These are phyloP conservation scores for Penicillium coprophilum DNA, from an alignment of 495 filamentous ascomycete genomes.

Conservation along the genomic window DNA sequence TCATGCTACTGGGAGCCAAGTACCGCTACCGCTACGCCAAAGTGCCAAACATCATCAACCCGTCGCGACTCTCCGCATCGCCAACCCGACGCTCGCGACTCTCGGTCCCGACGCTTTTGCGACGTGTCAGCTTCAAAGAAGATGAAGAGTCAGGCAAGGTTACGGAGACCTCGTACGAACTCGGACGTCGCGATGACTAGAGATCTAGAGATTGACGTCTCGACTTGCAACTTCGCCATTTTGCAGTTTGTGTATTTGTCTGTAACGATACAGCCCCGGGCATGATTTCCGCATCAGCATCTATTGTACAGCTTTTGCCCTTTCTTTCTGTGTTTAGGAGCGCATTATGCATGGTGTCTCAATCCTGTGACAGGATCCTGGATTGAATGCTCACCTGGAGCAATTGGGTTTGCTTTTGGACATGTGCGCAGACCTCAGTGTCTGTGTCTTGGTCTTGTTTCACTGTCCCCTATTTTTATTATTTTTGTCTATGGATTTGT, in stretches of 20 bases:
- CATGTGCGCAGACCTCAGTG: slow-evolving; percentile 3
- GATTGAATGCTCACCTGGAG: slow-evolving; percentile 28
- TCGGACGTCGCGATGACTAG: slow-evolving; percentile 42
- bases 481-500: slow-evolving; percentile 18
- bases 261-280: slow-evolving; percentile 30
- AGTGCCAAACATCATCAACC: slow-evolving; percentile 30
- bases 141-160: slow-evolving; percentile 41
- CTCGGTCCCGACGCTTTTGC: slow-evolving; percentile 41
- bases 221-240: slow-evolving; percentile 12
- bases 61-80: slow-evolving; percentile 33
- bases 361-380: slow-evolving; percentile 29
- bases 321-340: slow-evolving; percentile 24
- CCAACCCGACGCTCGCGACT: slow-evolving; percentile 37
- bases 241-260: slow-evolving; percentile 20
- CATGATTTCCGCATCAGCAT: slow-evolving; percentile 32
- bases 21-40: slow-evolving; percentile 47
- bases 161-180: slow-evolving; percentile 46
- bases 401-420: slow-evolving; percentile 21
- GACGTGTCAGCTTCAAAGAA: slow-evolving; percentile 47
- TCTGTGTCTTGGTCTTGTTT: neutral
- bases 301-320: slow-evolving; percentile 27
- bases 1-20: slow-evolving; percentile 46
- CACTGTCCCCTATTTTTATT: slow-evolving; percentile 4
- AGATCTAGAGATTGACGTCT: slow-evolving; percentile 8
- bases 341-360: slow-evolving; percentile 32